These are phyloP conservation scores for grape (Vitis vinifera) DNA, from an alignment of 164 flowering plant genomes.

Conservation along the genomic window ASM3070453v1 NC_081819.1:18045001-18045500, in stretches of 20 bases:
- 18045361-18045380: conserved; percentile 66
- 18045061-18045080: neutral
- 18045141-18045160: neutral
- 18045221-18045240: conserved; percentile 89
- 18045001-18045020: conserved; percentile 72
- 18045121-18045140: neutral
- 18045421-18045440: conserved; percentile 42
- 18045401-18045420: conserved; percentile 58
- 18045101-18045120: neutral
- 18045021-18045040: neutral
- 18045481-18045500: neutral
- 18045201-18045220: conserved; percentile 4
- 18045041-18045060: neutral
- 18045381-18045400: conserved; percentile 59
- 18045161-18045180: neutral
- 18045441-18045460: neutral
- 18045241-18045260: conserved; percentile 64
- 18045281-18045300: conserved; percentile 78
- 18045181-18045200: neutral
- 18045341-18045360: conserved; percentile 59
- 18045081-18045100: neutral
- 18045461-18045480: neutral
- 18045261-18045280: conserved; percentile 60
- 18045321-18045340: conserved; percentile 51
- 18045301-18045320: conserved; percentile 69